Conservation (phyloP, 2,329 filamentous ascomycete species). For the Ophiostoma tasmaniense region DNA sequence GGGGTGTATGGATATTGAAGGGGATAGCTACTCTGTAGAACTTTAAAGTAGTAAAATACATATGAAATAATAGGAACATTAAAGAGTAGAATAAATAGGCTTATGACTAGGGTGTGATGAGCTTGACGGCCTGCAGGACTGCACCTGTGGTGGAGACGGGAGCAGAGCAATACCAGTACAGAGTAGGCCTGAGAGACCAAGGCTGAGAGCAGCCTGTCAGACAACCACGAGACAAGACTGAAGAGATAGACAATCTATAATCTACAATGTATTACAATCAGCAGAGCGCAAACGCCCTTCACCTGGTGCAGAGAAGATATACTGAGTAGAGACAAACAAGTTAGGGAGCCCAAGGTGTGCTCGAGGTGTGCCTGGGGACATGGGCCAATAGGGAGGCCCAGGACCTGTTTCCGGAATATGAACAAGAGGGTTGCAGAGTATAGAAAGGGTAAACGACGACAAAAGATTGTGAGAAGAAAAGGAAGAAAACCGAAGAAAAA, state of each 20-base stretch:
- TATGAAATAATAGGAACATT: background rate
- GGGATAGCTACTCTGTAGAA: background rate
- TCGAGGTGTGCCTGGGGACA: background rate
- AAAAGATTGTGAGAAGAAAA: background rate
- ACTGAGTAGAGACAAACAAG: background rate
- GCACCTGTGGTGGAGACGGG: background rate
- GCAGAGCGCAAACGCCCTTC: background rate
- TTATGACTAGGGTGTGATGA: background rate
- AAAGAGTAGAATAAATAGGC: background rate
- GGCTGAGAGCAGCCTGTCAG: background rate
- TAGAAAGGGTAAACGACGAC: background rate
- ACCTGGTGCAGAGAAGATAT: background rate
- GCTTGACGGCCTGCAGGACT: background rate
- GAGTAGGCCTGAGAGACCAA: background rate
- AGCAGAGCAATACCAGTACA: background rate
- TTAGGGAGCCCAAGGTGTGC: background rate
- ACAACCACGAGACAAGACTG: background rate
- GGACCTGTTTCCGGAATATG: background rate
- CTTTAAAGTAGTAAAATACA: background rate
- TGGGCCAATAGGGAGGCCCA: background rate
- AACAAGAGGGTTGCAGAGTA: background rate
- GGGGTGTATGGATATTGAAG: conserved; percentile 1
- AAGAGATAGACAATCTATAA: background rate
- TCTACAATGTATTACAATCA: background rate
- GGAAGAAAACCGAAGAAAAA: background rate